Evolutionary conservation across 73 alveolate species (phyloP).

Genomic region (Symbiodinium pilosum): DNA sequence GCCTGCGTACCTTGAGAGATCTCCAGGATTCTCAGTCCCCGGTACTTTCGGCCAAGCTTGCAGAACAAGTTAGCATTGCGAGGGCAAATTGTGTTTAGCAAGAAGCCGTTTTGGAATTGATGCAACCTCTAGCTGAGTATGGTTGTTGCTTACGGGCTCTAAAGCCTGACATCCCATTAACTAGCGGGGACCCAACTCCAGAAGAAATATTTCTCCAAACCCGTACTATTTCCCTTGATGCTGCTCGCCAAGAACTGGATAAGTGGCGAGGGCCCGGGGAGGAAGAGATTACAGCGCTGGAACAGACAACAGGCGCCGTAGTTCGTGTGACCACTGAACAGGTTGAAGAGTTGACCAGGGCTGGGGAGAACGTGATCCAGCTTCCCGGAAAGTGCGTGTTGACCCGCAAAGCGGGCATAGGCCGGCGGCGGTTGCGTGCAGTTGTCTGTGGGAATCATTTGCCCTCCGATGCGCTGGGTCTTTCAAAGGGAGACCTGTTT

Average conservation of each 20-base stretch:
- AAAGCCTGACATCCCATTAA: neutral
- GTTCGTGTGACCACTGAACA: neutral
- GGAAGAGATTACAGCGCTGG: neutral
- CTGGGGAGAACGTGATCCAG: neutral
- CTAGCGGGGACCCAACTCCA: neutral
- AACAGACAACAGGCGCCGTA: neutral
- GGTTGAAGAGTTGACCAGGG: neutral
- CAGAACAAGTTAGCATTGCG: neutral
- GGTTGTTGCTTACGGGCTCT: no score
- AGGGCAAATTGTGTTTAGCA: no score
- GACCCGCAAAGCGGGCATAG: neutral
- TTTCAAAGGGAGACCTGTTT: neutral
- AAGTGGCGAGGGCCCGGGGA: neutral
- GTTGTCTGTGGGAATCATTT: neutral
- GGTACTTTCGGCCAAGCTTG: neutral
- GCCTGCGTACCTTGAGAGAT: no score
- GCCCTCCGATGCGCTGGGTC: neutral
- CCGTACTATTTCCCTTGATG: neutral
- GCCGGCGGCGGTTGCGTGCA: neutral
- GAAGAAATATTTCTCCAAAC: neutral
- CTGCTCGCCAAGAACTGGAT: neutral
- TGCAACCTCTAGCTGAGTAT: neutral
- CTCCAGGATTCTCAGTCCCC: no score
- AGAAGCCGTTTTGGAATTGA: no score
- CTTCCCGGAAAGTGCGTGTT: neutral